Percentiles rank a stretch among this genome's conserved stretches.
Conservation (phyloP, 2,329 filamentous ascomycete species). For the Xylaria sp. region DNA sequence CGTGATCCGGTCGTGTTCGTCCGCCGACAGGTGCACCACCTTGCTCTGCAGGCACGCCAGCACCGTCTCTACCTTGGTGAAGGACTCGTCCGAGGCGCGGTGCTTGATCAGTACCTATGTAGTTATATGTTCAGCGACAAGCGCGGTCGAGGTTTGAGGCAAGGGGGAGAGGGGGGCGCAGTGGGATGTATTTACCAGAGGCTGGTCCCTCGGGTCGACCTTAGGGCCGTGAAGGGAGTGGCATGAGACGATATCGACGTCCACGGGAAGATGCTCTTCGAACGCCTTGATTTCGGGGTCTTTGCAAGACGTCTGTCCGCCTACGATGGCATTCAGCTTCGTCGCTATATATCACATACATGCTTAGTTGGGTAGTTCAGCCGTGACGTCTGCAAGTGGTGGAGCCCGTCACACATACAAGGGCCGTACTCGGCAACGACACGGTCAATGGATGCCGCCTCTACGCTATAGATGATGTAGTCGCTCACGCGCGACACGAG, state of each 20-base stretch:
- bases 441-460: constrained; percentile 85
- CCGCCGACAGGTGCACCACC: constrained; percentile 83
- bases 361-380: constrained; percentile 4
- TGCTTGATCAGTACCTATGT: constrained; percentile 81
- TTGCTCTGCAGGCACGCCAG: constrained; percentile 84
- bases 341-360: constrained; percentile 64
- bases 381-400: neutral
- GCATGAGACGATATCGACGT: constrained; percentile 93
- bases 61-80: constrained; percentile 78
- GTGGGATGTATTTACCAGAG: too few species aligned
- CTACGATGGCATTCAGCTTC: constrained; percentile 92
- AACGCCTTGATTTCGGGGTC: constrained; percentile 94
- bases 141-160: too few species aligned
- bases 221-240: constrained; percentile 95
- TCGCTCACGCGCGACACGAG: constrained; percentile 94
- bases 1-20: constrained; percentile 93
- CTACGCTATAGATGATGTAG: constrained; percentile 98
- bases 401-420: constrained; percentile 62
- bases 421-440: constrained; percentile 90
- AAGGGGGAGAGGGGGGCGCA: too few species aligned
- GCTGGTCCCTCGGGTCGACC: constrained; percentile 86
- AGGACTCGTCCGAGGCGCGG: constrained; percentile 75
- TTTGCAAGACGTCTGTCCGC: constrained; percentile 97
- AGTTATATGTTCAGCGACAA: neutral
- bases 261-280: constrained; percentile 80